Conservation (phyloP, 2,329 filamentous ascomycete species). For the Dryadomyces quercus-mongolicae region DNA sequence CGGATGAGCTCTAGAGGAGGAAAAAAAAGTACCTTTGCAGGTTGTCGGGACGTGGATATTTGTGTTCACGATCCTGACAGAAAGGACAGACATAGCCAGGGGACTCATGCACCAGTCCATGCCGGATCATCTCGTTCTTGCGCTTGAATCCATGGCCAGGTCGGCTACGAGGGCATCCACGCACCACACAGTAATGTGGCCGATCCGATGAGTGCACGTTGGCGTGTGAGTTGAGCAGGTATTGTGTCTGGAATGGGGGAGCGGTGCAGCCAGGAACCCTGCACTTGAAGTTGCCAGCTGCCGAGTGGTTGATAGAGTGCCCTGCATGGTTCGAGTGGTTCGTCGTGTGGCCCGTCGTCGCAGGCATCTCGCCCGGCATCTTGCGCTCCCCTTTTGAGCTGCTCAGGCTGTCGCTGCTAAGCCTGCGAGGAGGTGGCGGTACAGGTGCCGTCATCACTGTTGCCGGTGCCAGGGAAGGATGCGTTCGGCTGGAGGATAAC, state of each 20-base stretch:
- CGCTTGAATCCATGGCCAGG: slow-evolving; percentile 58
- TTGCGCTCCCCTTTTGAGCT: neutral
- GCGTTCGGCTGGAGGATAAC: neutral
- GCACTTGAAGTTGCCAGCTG: slow-evolving; percentile 42
- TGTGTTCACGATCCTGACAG: slow-evolving; percentile 85
- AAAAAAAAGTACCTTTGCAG: slow-evolving; percentile 58
- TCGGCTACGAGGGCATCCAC: slow-evolving; percentile 49
- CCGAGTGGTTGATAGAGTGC: no score
- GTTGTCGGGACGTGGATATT: slow-evolving; percentile 91
- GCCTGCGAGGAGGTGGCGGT: slow-evolving; percentile 17
- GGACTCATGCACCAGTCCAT: slow-evolving; percentile 83
- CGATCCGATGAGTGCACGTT: slow-evolving; percentile 56
- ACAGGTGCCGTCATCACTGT: slow-evolving; percentile 35
- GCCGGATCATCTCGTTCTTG: slow-evolving; percentile 62
- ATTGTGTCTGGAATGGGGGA: slow-evolving; percentile 63
- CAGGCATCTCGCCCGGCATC: neutral
- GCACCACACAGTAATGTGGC: slow-evolving; percentile 54
- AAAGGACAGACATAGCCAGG: slow-evolving; percentile 95
- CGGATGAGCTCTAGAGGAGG: no score
- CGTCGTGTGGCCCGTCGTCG: neutral
- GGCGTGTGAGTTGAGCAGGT: slow-evolving; percentile 67
- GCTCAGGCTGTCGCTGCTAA: neutral
- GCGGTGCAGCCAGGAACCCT: slow-evolving; percentile 53
- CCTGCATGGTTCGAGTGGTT: no score
- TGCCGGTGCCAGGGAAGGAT: neutral